Percentiles rank a stretch among this genome's conserved stretches.
Evolutionary conservation across 1,139 yeast genomes (phyloP).

Genomic region (Geotrichum histeridarum): DNA sequence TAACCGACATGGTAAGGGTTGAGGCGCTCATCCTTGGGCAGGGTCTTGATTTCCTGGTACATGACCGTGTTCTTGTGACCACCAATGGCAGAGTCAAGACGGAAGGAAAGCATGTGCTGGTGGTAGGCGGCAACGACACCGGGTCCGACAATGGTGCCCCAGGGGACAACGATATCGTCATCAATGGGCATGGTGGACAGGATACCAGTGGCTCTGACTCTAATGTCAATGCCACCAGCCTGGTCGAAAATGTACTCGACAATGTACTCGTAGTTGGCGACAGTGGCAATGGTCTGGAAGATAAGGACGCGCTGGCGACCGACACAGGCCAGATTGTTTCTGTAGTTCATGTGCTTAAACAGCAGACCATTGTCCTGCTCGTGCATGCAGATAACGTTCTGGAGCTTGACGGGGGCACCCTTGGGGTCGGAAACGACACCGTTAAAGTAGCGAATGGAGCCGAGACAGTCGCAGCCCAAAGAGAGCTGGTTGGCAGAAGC

Average conservation of each 20-base stretch:
- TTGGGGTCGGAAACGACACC: slow-evolving; percentile 54
- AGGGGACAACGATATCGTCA: slow-evolving; percentile 54
- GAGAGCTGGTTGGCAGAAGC: slow-evolving; percentile 65
- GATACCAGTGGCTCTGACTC: slow-evolving; percentile 86
- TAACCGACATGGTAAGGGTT: slow-evolving; percentile 70
- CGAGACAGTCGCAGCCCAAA: slow-evolving; percentile 87
- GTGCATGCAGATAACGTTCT: slow-evolving; percentile 81
- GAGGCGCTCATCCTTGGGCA: slow-evolving; percentile 48
- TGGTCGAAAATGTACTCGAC: slow-evolving; percentile 72
- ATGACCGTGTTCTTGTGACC: slow-evolving; percentile 72
- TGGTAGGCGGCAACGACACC: slow-evolving; percentile 85
- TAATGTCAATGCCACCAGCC: slow-evolving; percentile 78
- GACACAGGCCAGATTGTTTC: slow-evolving; percentile 67
- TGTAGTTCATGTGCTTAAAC: slow-evolving; percentile 79
- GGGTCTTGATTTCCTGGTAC: slow-evolving; percentile 60
- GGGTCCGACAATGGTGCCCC: slow-evolving; percentile 83
- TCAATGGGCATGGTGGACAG: slow-evolving; percentile 68
- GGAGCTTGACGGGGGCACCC: slow-evolving; percentile 62
- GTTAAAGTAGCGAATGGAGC: slow-evolving; percentile 76
- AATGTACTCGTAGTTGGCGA: slow-evolving; percentile 84
- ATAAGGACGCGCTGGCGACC: slow-evolving; percentile 83
- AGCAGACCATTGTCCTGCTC: slow-evolving; percentile 82
- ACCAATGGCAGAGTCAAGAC: slow-evolving; percentile 83
- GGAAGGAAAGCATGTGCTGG: slow-evolving; percentile 77
- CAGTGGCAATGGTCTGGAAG: slow-evolving; percentile 82